These are phyloP conservation scores for Plenodomus lindquistii DNA, from an alignment of 2,329 filamentous ascomycete species.

Conservation along the genomic window DNA sequence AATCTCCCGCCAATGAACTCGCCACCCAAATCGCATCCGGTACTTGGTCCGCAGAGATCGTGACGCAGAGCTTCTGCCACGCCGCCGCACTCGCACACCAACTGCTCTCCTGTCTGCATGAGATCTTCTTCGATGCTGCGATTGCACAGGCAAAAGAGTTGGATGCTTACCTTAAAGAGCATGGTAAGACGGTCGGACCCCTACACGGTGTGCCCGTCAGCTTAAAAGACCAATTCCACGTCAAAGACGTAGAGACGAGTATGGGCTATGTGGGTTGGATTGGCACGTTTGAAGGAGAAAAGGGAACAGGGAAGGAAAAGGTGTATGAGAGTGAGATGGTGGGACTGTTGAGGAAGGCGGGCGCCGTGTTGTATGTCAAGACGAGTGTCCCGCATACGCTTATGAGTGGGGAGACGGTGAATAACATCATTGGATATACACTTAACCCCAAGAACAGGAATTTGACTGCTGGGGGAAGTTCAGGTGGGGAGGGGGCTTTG, in stretches of 20 bases:
- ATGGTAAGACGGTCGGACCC: slow-evolving; percentile 46
- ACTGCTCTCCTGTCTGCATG: slow-evolving; percentile 49
- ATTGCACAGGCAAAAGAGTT: slow-evolving; percentile 47
- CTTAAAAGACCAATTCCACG: slow-evolving; percentile 57
- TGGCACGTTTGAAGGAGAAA: slow-evolving; percentile 62
- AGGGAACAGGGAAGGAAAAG: slow-evolving; percentile 55
- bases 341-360: slow-evolving; percentile 55
- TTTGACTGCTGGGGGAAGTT: slow-evolving; percentile 57
- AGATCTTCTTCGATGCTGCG: slow-evolving; percentile 54
- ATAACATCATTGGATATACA: slow-evolving; percentile 56
- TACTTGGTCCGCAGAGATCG: slow-evolving; percentile 60
- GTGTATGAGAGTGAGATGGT: slow-evolving; percentile 64
- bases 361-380: slow-evolving; percentile 62
- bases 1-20: slow-evolving; percentile 62
- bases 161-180: slow-evolving; percentile 45
- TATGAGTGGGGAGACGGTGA: slow-evolving; percentile 58
- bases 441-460: slow-evolving; percentile 58
- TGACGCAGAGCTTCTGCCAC: slow-evolving; percentile 61
- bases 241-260: slow-evolving; percentile 51
- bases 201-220: slow-evolving; percentile 54
- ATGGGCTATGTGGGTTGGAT: slow-evolving; percentile 70
- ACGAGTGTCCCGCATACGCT: slow-evolving; percentile 60
- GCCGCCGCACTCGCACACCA: slow-evolving; percentile 58
- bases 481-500: slow-evolving; percentile 63
- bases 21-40: slow-evolving; percentile 58